Evolutionary conservation across 176 grass and related monocot species (phyloP), one percentile per base, ranked within the genome.

Genomic region (Urochloa ruziziensis): DNA sequence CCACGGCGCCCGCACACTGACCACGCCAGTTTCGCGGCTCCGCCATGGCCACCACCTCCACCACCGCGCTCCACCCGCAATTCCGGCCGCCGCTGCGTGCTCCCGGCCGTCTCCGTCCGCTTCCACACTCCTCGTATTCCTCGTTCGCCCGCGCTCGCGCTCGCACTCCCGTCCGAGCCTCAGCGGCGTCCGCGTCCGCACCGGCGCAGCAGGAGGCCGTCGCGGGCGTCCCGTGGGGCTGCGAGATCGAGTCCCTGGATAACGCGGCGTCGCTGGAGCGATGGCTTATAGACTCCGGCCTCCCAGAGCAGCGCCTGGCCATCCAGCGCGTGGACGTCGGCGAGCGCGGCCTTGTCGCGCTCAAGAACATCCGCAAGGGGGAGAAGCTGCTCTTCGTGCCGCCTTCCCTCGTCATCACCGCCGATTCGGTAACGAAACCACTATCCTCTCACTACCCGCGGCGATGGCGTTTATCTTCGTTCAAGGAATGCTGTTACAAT

Each of bases 371-470:
- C 74, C 84, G 96, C 14, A 99, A 96, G 64, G 91, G 93, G 52
- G 93, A 99, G 96, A 99, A 99, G 68, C 83, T 99, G 62, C 96
- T 99, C 62, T 96, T 99, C 72, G 96, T 99, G 80, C 96, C 96
- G 35, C 96, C 93, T 59, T 72, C 96, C 27, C 89, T 99, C n/a
- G 89, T 99, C 67, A 94, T 99, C 67, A 88, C 89, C 19, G 85
- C 91, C 21, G 89, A 94, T 29, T 96, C 96, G 63, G 96, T 99
- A 84, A 60, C 24, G n/a, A 65, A 77, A 2, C n/a, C 37, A 9
- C 4, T 73, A 24, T 1, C 13, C 12, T 78, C 32, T 58, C 35
- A 32, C 15, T 30, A 8, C 4, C 13, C 1, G 7, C 21, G 0
- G 60, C 10, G 34, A 4, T 37, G 62, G 8, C 17, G 27, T 67